Evolutionary conservation across 257 asterid species (phyloP).

Genomic region (Nicotiana paniculata): DNA sequence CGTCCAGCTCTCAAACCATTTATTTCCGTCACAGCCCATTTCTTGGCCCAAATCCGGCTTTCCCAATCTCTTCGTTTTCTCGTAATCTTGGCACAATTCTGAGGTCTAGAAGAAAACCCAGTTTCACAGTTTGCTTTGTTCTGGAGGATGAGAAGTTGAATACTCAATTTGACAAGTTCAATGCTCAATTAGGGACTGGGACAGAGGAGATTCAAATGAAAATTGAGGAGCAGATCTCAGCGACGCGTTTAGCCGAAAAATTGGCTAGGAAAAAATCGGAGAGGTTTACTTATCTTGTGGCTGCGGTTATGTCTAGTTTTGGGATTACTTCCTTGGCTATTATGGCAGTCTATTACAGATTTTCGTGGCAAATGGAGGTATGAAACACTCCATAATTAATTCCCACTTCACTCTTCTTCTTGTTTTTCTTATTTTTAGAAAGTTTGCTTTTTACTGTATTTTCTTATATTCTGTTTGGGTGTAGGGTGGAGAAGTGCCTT

Average conservation of each 20-base stretch:
- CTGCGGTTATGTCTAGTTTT: constrained; percentile 1
- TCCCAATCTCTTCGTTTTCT: constrained; percentile 8
- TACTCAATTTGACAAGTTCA: not conserved
- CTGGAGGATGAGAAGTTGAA: constrained; percentile 41
- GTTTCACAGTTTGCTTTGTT: constrained; percentile 53
- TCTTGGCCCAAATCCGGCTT: constrained; percentile 23
- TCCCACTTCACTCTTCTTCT: too few relatives aligned
- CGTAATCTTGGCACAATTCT: constrained; percentile 11
- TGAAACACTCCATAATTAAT: not conserved
- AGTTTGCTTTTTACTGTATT: not conserved
- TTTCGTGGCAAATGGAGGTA: constrained; percentile 13
- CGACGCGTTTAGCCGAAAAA: constrained; percentile 39
- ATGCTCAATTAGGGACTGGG: not conserved
- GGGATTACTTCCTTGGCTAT: constrained; percentile 10
- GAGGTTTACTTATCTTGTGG: constrained; percentile 63
- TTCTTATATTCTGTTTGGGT: not conserved
- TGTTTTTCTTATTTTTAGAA: not conserved
- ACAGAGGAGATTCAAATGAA: constrained; percentile 22
- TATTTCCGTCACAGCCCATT: constrained; percentile 27
- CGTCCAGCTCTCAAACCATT: constrained; percentile 24
- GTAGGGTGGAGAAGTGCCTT: constrained; percentile 85
- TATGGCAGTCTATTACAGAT: constrained; percentile 7
- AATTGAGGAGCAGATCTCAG: constrained; percentile 27
- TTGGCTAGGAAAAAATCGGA: constrained; percentile 76
- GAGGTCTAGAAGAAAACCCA: constrained; percentile 24